Evolutionary conservation across 2,329 filamentous ascomycete genomes (phyloP), one percentile per base, ranked within the genome.

Genomic region (Dothistroma pini): DNA sequence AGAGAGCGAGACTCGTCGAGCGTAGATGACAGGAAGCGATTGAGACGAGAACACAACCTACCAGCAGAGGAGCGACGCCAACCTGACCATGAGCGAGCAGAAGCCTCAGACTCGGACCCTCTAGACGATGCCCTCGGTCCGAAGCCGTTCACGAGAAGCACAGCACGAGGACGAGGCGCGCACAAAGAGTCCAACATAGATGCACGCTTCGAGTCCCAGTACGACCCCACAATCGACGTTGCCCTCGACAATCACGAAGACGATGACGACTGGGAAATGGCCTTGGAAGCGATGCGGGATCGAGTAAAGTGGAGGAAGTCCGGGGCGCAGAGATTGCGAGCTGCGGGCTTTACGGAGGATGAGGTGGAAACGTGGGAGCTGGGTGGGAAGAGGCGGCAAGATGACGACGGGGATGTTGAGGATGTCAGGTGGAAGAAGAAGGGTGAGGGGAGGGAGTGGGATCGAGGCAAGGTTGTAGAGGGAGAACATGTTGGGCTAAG

Each of bases 211-310:
- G 87, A 89, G 0, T 79, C 85, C 1, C 83, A 75, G 19, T 88
- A 88, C 68, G 80, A 88, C 63, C 85, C 86, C 0, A 72, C 77
- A 7, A 72, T 78, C n/a, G 85, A 90, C 68, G 75, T 88, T 3
- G 77, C 81, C 44, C 50, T 65, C 0, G 63, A 66, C 12, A 76
- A 79, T 49, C 65, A 74, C 63, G 73, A 79, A 2, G 78, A 80
- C 1, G 78, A 76, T 10, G 86, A 88, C 63, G 86, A 90, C 62
- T 96, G 91, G 92, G 89, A 90, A 50, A 85, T 90, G 68, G 86
- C 89, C 0, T 79, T 95, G 0, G 91, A 96, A 75, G 86, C 88
- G 4, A 81, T 91, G 59, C 84, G 89, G 44, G 91, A 96, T 72
- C 86, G 91, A n/a, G 85, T 90, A 66, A 87, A 87, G 66, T 92